Evolutionary conservation across 306 rosid genomes (phyloP).

Genomic region (Inga laurina): DNA sequence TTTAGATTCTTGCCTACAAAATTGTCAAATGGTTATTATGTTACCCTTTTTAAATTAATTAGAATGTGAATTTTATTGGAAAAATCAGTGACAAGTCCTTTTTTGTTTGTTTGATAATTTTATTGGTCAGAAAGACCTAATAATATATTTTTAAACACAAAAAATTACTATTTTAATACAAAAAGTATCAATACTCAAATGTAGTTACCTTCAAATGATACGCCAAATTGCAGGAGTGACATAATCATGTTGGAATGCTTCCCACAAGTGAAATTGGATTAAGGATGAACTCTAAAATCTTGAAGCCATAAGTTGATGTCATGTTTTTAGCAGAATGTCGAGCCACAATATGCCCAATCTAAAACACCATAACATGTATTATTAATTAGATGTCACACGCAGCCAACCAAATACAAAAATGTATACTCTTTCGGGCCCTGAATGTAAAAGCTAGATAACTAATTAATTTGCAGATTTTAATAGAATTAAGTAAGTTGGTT

Average conservation of each 20-base stretch:
- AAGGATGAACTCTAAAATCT: conserved; percentile 46
- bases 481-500: too few relatives aligned
- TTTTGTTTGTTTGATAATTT: too few relatives aligned
- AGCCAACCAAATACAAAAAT: neutral
- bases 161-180: too few relatives aligned
- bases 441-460: too few relatives aligned
- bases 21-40: neutral
- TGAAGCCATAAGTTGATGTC: conserved; percentile 41
- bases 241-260: conserved; percentile 39
- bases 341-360: conserved; percentile 90
- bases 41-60: too few relatives aligned
- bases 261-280: conserved; percentile 48
- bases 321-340: conserved; percentile 71
- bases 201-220: conserved; percentile 32
- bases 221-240: too few relatives aligned
- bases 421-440: too few relatives aligned
- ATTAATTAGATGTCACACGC: neutral
- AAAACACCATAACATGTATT: neutral
- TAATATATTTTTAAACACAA: too few relatives aligned
- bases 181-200: neutral
- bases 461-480: too few relatives aligned
- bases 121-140: too few relatives aligned
- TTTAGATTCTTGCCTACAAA: conserved; percentile 70
- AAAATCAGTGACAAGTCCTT: too few relatives aligned
- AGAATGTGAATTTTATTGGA: neutral